phyloP scores from a whole-genome alignment of 2,329 filamentous ascomycete species.

The Diplodia intermedia region DNA sequence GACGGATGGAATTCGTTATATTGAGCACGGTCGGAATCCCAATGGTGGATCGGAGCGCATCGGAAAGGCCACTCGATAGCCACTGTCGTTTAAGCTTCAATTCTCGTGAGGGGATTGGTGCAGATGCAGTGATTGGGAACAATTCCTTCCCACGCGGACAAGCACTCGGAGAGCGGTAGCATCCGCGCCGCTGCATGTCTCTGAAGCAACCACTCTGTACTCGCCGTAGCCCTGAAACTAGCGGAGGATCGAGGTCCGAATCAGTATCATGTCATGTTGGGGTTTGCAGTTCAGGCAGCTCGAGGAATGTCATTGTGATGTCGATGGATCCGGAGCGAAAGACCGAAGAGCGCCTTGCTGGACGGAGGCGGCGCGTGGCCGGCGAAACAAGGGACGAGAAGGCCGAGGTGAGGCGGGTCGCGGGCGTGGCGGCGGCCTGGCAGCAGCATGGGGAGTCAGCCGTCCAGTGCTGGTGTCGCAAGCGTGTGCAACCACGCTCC shows the following conservation, averaged over 20 bases:
- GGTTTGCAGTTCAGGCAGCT: background rate
- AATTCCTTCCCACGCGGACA: background rate
- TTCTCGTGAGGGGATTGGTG: background rate
- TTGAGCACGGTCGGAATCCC: background rate
- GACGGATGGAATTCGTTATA: slow-evolving; percentile 14
- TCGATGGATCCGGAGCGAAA: background rate
- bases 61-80: background rate
- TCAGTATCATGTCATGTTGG: background rate
- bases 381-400: background rate
- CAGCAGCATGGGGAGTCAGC: background rate
- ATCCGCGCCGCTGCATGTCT: slow-evolving; percentile 11
- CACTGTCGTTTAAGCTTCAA: background rate
- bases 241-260: background rate
- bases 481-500: slow-evolving; percentile 3
- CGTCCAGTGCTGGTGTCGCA: slow-evolving; percentile 8
- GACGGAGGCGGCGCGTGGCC: background rate
- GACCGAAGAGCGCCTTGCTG: no score
- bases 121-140: background rate
- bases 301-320: background rate
- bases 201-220: background rate
- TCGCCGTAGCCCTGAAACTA: background rate
- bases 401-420: background rate
- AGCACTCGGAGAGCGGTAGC: slow-evolving; percentile 1
- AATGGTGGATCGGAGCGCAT: background rate
- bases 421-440: background rate